A percentile compares a stretch with the other conserved stretches of the same genome.
These are phyloP conservation scores for Aegilops sharonensis DNA, from an alignment of 176 grass and related monocot genomes.

Conservation along the genomic window DNA sequence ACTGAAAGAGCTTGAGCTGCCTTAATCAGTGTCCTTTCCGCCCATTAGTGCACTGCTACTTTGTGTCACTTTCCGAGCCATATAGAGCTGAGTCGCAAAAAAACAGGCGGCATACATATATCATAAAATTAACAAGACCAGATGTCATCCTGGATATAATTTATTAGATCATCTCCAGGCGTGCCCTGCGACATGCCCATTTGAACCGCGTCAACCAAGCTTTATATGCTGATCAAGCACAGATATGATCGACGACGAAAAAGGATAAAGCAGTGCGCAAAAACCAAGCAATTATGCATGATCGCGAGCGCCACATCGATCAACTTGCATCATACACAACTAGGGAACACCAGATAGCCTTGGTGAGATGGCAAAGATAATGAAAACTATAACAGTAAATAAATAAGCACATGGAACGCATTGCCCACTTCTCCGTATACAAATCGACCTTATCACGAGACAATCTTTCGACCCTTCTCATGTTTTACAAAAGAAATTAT, in stretches of 20 bases:
- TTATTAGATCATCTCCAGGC: neutral
- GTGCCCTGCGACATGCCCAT: too few species aligned
- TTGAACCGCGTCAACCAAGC: neutral
- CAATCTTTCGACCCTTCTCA: neutral
- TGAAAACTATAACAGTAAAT: neutral
- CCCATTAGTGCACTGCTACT: neutral
- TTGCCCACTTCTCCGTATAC: neutral
- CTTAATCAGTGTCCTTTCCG: neutral
- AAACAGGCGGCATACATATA: neutral
- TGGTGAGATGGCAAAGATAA: too few species aligned
- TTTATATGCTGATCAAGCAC: neutral
- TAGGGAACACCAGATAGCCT: too few species aligned
- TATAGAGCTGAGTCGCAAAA: neutral
- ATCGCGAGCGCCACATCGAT: neutral
- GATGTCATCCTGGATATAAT: neutral
- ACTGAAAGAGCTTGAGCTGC: too few species aligned
- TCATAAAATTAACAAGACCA: neutral
- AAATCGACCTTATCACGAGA: neutral
- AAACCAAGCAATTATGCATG: neutral
- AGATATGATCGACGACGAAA: neutral
- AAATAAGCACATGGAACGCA: neutral
- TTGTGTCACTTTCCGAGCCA: constrained; percentile 20
- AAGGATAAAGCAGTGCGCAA: neutral
- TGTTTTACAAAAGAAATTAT: neutral
- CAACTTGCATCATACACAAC: neutral